Evolutionary conservation across 371 early-diverging fungal genomes (phyloP).

Genomic region (Racocetra persica): DNA sequence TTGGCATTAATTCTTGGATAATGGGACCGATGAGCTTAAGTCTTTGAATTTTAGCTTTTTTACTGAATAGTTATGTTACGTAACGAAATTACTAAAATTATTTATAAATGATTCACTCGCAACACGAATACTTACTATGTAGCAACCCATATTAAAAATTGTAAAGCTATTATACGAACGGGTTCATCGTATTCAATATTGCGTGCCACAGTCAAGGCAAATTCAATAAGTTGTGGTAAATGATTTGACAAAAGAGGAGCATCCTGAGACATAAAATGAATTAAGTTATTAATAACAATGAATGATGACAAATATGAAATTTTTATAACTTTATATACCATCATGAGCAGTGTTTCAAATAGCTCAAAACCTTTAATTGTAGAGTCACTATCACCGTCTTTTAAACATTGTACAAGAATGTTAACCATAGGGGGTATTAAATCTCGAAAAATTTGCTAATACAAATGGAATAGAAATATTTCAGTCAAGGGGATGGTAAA

Average conservation of each 20-base stretch:
- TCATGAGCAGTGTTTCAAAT: constrained; percentile 76
- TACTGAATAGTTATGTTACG: constrained; percentile 51
- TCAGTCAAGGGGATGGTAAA: not conserved
- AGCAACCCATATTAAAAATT: constrained; percentile 85
- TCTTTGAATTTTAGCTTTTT: constrained; percentile 82
- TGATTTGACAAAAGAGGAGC: constrained; percentile 81
- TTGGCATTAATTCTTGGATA: constrained; percentile 80
- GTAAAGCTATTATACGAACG: constrained; percentile 82
- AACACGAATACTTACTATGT: constrained; percentile 69
- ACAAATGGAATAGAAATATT: constrained; percentile 20
- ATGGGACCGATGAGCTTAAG: constrained; percentile 79
- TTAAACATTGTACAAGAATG: constrained; percentile 79
- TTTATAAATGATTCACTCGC: not conserved
- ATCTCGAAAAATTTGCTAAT: constrained; percentile 67
- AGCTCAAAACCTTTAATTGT: constrained; percentile 85
- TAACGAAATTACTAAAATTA: not conserved
- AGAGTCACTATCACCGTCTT: constrained; percentile 71
- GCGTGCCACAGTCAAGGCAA: constrained; percentile 74
- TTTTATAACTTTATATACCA: constrained; percentile 48
- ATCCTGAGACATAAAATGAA: constrained; percentile 57
- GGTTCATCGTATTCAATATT: constrained; percentile 71
- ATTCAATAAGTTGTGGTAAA: constrained; percentile 78
- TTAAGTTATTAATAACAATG: not conserved
- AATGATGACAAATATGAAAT: constrained; percentile 10
- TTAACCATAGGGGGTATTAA: constrained; percentile 85